Evolutionary conservation across 1,139 yeast genomes (phyloP), one percentile per base, ranked within the genome.

Genomic region (Sugiyamaella novakii): DNA sequence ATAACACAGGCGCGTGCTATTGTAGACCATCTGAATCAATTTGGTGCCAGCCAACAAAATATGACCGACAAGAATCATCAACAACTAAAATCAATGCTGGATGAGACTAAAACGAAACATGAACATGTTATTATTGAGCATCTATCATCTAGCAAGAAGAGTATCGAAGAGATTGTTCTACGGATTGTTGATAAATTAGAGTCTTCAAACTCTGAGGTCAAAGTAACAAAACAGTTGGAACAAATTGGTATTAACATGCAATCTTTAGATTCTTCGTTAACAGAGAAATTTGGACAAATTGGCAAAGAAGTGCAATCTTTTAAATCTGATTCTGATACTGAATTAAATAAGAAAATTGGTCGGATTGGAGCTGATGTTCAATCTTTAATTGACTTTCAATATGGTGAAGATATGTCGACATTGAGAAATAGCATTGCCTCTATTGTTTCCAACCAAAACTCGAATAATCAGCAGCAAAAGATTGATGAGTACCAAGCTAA

Each of bases 311-410:
- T 22, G 5, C 25, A 22, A 22, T 22, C 25, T 22, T 22, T 8
- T 22, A 22, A 22, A 22, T 5, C 5, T 8, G 27, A 34, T n/a
- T 34, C 19, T 12, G 35, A 31, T 8, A 31, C 19, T n/a, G 21
- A 31, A 31, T 22, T 22, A 22, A 6, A 5, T 6, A 22, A 22
- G 25, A 22, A 40, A 18, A 43, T 53, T 17, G 21, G 43, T 14
- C 47, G 49, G 5, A 43, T 58, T 5, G 58, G 55, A 25, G 54
- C 59, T 4, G 60, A 59, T 42, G 51, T 58, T 14, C 54, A 56
- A 17, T 57, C 61, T 1, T 22, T 58, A 35, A 55, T 57, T 11
- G 62, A 58, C 30, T 53, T 54, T 30, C 61, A 57, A 36, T 58
- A 55, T 28, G 56, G 59, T 8, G 59, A 19, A 1, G 41, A 53